Percentiles rank a stretch among this genome's conserved stretches.
Evolutionary conservation across 2,329 filamentous ascomycete species (phyloP).

Genomic region (Pseudopithomyces chartarum): DNA sequence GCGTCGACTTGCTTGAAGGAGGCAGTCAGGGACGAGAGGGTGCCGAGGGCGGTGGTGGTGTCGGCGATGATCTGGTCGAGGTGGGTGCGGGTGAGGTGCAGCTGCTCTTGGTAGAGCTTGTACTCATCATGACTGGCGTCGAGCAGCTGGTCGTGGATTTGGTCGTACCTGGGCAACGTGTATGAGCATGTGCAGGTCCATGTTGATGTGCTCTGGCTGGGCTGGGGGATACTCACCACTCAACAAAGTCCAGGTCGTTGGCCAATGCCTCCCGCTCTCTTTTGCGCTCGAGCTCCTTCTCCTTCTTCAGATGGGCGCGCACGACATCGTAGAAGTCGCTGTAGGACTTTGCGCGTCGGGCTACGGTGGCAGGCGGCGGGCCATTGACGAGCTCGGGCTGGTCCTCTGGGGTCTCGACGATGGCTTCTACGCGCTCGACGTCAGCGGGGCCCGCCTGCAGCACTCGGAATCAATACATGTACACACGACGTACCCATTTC

Average conservation of each 20-base stretch:
- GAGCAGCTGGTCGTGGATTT: constrained; percentile 69
- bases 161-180: constrained; percentile 49
- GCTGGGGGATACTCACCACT: constrained; percentile 46
- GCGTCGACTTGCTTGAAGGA: constrained; percentile 87
- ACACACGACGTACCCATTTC: constrained; percentile 41
- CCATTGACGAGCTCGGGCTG: constrained; percentile 56
- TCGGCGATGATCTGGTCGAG: constrained; percentile 78
- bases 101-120: constrained; percentile 78
- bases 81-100: constrained; percentile 79
- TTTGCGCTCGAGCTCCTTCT: constrained; percentile 47
- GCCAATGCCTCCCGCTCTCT: constrained; percentile 51
- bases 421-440: constrained; percentile 59
- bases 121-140: constrained; percentile 87
- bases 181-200: neutral
- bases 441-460: constrained; percentile 61
- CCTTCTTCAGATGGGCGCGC: constrained; percentile 61
- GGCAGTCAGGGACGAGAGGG: constrained; percentile 78
- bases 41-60: constrained; percentile 74
- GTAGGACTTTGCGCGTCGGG: constrained; percentile 74
- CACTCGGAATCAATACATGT: constrained; percentile 48
- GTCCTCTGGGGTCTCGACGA: constrained; percentile 65
- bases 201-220: no score
- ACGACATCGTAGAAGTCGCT: constrained; percentile 74
- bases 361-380: constrained; percentile 69
- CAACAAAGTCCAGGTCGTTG: constrained; percentile 64